Percentiles rank a stretch among this genome's conserved stretches.
Conservation (phyloP, 164 flowering plant genomes). For the Cinnamomum micranthum region DNA sequence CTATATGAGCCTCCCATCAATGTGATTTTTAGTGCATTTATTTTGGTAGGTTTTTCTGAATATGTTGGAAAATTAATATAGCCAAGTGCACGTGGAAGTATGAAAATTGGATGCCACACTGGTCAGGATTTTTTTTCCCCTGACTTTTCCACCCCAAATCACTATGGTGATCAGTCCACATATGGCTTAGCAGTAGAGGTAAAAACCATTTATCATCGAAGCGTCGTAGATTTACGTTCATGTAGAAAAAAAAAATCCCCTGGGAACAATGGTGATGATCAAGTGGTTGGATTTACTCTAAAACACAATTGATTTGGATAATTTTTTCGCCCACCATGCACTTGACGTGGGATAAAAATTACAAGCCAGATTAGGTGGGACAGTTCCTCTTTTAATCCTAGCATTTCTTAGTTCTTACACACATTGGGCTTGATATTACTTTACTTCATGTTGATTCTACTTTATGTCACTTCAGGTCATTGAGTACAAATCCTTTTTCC, state of each 20-base stretch:
- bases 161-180: background rate
- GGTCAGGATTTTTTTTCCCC: too few species aligned
- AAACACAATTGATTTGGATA: background rate
- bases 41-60: background rate
- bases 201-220: background rate
- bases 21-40: background rate
- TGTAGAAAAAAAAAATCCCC: background rate
- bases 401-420: background rate
- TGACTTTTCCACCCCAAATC: background rate
- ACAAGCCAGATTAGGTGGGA: background rate
- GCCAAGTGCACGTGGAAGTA: background rate
- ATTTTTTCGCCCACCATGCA: too few species aligned
- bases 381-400: background rate
- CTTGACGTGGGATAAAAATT: too few species aligned
- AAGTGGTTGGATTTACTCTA: too few species aligned
- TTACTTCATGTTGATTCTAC: too few species aligned
- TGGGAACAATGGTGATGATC: too few species aligned
- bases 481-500: background rate
- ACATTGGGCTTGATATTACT: background rate
- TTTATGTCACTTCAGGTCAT: too few species aligned
- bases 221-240: too few species aligned
- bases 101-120: background rate
- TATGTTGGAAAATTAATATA: background rate
- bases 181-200: background rate
- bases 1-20: background rate